A percentile compares a stretch with the other conserved stretches of the same genome.
Conservation (phyloP, 805 yeast genomes). For the Wickerhamomyces chambardii region DNA sequence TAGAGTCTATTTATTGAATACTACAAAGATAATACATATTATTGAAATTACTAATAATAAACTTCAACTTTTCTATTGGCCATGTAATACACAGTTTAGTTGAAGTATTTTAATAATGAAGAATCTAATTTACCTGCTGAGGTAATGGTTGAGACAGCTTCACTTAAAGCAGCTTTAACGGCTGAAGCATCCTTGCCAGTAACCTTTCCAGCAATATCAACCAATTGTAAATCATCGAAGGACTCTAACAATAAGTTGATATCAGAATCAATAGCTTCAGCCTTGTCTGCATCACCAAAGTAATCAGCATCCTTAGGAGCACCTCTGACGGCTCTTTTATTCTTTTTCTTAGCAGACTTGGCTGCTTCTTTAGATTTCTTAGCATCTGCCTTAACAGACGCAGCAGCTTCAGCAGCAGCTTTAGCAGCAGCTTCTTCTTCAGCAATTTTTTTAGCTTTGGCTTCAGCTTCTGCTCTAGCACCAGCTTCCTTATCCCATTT, state of each 20-base stretch:
- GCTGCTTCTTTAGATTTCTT: conserved; percentile 97
- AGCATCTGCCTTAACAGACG: conserved; percentile 61
- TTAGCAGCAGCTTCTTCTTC: conserved; percentile 80
- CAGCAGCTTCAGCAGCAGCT: conserved; percentile 57
- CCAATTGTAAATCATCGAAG: conserved; percentile 72
- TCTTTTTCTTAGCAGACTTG: conserved; percentile 86
- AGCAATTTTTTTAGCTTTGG: conserved; percentile 77
- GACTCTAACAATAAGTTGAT: conserved; percentile 70
- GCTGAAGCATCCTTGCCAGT: conserved; percentile 42
- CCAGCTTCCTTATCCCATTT: conserved; percentile 99
- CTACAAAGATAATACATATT: no score
- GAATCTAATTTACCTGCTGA: conserved; percentile 48
- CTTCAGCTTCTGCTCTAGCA: conserved; percentile 93
- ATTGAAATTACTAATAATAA: no score
- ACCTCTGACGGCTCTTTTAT: conserved; percentile 78
- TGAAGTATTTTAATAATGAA: conserved; percentile 43
- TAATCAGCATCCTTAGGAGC: conserved; percentile 77
- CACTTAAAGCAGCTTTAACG: conserved; percentile 52
- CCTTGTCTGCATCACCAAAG: conserved; percentile 70
- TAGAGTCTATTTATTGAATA: no score
- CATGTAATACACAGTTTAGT: no score
- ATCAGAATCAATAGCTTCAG: conserved; percentile 69
- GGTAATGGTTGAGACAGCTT: conserved; percentile 41
- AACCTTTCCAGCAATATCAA: conserved; percentile 63
- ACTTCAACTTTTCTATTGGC: no score